Percentiles rank a stretch among this genome's conserved stretches.
These are phyloP conservation scores for Leishmania major DNA, from an alignment of 208 protist genomes.

Conservation along the genomic window DNA sequence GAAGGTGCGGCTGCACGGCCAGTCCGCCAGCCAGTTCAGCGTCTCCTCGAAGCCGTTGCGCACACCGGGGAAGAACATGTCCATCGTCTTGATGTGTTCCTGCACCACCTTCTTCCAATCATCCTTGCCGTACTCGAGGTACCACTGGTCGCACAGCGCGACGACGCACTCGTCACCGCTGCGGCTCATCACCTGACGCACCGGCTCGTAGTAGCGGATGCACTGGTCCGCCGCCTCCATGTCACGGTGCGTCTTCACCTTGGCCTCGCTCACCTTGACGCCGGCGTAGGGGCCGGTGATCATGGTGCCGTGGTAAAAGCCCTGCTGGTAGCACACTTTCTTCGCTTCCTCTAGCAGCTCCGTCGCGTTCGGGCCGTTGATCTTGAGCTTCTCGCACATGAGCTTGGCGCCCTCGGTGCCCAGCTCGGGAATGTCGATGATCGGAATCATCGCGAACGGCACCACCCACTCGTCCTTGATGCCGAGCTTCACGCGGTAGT, in stretches of 20 bases:
- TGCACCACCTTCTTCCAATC: conserved; percentile 94
- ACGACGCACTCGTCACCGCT: conserved; percentile 99
- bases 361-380: conserved; percentile 95
- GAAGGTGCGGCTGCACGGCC: conserved; percentile 99
- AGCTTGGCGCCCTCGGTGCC: conserved; percentile 81
- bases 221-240: conserved; percentile 85
- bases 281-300: conserved; percentile 70
- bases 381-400: conserved; percentile 96
- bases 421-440: conserved; percentile 96
- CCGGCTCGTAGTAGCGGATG: conserved; percentile 97
- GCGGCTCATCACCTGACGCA: conserved; percentile 96
- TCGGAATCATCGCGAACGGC: conserved; percentile 94
- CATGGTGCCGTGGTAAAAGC: conserved; percentile 98
- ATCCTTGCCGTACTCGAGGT: conserved; percentile 98
- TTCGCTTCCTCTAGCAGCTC: conserved; percentile 98
- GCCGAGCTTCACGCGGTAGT: conserved; percentile 93
- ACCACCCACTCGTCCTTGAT: conserved; percentile 96
- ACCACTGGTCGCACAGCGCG: conserved; percentile 99
- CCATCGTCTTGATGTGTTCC: conserved; percentile 89
- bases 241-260: conserved; percentile 83
- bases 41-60: conserved; percentile 93
- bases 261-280: conserved; percentile 94
- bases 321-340: conserved; percentile 96
- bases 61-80: conserved; percentile 94
- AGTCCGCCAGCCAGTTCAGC: conserved; percentile 98